A percentile compares a stretch with the other conserved stretches of the same genome.
phyloP scores from a whole-genome alignment of 1,284 basidiomycete genomes.

The Ganoderma boninense region DNA sequence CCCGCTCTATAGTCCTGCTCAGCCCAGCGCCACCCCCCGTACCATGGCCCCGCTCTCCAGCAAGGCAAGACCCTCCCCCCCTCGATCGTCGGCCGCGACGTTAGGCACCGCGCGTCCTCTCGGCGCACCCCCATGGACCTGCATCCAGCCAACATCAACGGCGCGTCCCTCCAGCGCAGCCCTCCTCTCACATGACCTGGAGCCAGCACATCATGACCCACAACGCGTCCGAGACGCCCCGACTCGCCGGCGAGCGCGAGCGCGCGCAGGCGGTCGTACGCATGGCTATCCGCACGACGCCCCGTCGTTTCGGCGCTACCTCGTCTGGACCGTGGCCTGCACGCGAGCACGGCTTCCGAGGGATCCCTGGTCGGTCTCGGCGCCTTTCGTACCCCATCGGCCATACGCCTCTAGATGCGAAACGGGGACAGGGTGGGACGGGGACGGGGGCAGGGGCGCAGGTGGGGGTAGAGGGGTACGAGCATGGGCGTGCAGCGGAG shows the following conservation, averaged over 20 bases:
- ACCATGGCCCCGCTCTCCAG: constrained; percentile 19
- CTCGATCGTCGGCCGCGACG: constrained; percentile 16
- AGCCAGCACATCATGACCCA: accelerated
- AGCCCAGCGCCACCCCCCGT: not conserved
- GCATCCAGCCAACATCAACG: not conserved
- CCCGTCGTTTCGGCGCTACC: constrained; percentile 26
- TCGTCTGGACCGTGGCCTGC: constrained; percentile 28
- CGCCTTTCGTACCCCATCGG: too few relatives aligned
- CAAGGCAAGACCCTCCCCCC: constrained; percentile 21
- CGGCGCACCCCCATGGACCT: not conserved
- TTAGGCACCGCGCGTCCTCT: not conserved
- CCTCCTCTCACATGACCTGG: not conserved
- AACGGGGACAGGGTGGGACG: not conserved
- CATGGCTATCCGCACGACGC: constrained; percentile 27
- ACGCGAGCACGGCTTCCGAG: constrained; percentile 16
- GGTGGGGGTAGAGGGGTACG: constrained; percentile 25
- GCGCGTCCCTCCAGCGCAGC: not conserved
- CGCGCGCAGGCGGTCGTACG: constrained; percentile 14
- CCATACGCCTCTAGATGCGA: too few relatives aligned
- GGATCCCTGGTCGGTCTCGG: not conserved
- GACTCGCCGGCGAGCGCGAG: not conserved
- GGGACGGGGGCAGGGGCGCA: not conserved
- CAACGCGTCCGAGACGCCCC: not conserved
- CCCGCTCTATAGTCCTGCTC: not conserved
- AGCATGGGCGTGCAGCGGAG: constrained; percentile 34